Conservation (phyloP, 148 eudicot genomes). For the Pouteria glomerata region DNA sequence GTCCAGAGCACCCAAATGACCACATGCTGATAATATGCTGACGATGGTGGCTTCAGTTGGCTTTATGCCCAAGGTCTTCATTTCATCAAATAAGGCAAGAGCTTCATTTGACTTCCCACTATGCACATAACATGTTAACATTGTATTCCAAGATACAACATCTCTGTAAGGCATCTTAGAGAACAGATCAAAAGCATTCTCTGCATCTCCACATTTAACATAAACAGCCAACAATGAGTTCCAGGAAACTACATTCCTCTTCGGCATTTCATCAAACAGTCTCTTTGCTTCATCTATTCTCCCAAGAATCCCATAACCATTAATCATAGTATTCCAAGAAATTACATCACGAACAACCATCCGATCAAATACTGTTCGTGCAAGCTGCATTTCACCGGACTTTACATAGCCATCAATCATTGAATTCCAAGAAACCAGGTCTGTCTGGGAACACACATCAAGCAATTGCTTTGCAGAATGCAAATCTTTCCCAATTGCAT, state of each 20-base stretch:
- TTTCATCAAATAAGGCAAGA: slow-evolving; percentile 26
- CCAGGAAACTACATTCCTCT: slow-evolving; percentile 29
- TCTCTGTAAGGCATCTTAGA: slow-evolving; percentile 24
- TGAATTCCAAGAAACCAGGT: slow-evolving; percentile 30
- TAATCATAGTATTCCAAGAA: slow-evolving; percentile 29
- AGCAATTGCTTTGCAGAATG: slow-evolving; percentile 20
- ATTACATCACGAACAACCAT: slow-evolving; percentile 21
- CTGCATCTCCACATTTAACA: slow-evolving; percentile 26
- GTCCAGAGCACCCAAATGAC: slow-evolving; percentile 28
- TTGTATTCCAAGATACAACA: slow-evolving; percentile 35
- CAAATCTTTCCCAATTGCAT: slow-evolving; percentile 23
- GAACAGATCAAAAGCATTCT: slow-evolving; percentile 19
- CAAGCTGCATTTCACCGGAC: slow-evolving; percentile 22
- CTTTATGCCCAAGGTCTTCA: slow-evolving; percentile 19
- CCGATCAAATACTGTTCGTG: slow-evolving; percentile 17
- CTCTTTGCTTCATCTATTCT: slow-evolving; percentile 22
- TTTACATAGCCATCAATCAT: slow-evolving; percentile 29
- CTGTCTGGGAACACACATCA: slow-evolving; percentile 19
- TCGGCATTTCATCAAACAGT: slow-evolving; percentile 37
- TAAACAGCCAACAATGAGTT: slow-evolving; percentile 28
- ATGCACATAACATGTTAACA: slow-evolving; percentile 27
- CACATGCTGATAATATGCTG: slow-evolving; percentile 30
- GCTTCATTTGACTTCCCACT: slow-evolving; percentile 28
- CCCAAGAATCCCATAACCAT: slow-evolving; percentile 26
- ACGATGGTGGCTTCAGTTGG: slow-evolving; percentile 21